Conservation (phyloP, 306 rosid genomes). For the Prosopis cineraria region DNA sequence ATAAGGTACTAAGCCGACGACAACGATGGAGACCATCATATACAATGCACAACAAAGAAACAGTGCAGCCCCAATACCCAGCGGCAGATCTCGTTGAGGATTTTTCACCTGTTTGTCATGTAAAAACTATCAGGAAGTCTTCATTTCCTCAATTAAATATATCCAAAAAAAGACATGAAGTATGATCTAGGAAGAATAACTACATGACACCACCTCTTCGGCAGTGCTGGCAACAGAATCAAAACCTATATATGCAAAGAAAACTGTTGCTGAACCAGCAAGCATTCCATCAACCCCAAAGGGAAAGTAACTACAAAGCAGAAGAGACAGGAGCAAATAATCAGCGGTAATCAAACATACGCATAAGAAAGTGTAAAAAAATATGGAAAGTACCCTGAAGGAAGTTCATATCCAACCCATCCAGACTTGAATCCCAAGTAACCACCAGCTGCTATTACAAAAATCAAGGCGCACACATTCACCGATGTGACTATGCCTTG, state of each 20-base stretch:
- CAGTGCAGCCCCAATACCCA: conserved; percentile 78
- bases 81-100: conserved; percentile 91
- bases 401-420: conserved; percentile 87
- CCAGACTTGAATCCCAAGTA: conserved; percentile 89
- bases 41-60: conserved; percentile 85
- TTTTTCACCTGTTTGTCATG: conserved; percentile 73
- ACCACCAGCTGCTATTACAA: conserved; percentile 76
- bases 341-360: conserved; percentile 5
- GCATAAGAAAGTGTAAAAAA: conserved; percentile 9
- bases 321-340: not conserved
- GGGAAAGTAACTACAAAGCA: conserved; percentile 71
- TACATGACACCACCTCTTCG: conserved; percentile 59
- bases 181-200: conserved; percentile 3
- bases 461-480: conserved; percentile 78
- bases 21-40: conserved; percentile 79
- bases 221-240: conserved; percentile 93
- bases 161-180: not conserved
- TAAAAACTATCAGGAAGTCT: conserved; percentile 23
- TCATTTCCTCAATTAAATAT: conserved; percentile 9
- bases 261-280: conserved; percentile 95
- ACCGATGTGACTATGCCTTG: conserved; percentile 77
- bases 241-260: conserved; percentile 89
- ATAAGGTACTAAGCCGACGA: conserved; percentile 94
- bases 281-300: conserved; percentile 94
- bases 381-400: conserved; percentile 67